These are phyloP conservation scores for Cryptococcus deneoformans DNA, from an alignment of 1,284 basidiomycete species.

Conservation along the genomic window DNA sequence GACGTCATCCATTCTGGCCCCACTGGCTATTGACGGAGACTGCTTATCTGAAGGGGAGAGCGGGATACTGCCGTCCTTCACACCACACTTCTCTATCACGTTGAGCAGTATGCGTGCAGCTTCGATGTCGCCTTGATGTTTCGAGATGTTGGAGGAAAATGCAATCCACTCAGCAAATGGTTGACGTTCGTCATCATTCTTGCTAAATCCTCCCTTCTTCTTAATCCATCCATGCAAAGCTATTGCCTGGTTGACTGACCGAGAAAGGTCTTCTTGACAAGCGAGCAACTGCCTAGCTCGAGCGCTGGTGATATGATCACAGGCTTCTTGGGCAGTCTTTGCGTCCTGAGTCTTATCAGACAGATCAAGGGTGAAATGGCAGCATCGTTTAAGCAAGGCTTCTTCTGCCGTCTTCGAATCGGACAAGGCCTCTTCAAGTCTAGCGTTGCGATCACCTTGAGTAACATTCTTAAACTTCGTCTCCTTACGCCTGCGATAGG, in stretches of 20 bases:
- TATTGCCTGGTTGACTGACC: slow-evolving; percentile 64
- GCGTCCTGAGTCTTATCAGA: slow-evolving; percentile 57
- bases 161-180: slow-evolving; percentile 40
- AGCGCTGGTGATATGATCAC: slow-evolving; percentile 83
- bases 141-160: slow-evolving; percentile 48
- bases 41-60: slow-evolving; percentile 43
- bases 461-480: slow-evolving; percentile 57
- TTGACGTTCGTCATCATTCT: slow-evolving; percentile 26
- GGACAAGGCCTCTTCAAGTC: slow-evolving; percentile 79
- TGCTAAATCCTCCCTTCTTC: slow-evolving; percentile 24
- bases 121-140: slow-evolving; percentile 59
- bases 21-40: slow-evolving; percentile 25
- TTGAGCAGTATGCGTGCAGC: slow-evolving; percentile 35
- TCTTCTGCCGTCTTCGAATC: slow-evolving; percentile 89
- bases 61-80: slow-evolving; percentile 23
- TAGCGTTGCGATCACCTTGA: slow-evolving; percentile 78
- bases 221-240: slow-evolving; percentile 47
- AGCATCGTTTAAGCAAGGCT: slow-evolving; percentile 86
- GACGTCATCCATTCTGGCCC: slow-evolving; percentile 51
- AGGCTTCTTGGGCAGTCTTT: slow-evolving; percentile 72
- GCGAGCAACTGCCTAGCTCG: slow-evolving; percentile 73
- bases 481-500: slow-evolving; percentile 65
- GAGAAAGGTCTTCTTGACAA: slow-evolving; percentile 70
- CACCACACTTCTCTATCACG: slow-evolving; percentile 49
- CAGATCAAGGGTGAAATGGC: slow-evolving; percentile 77